These are phyloP conservation scores for Colletotrichum magnum DNA, from an alignment of 2,329 filamentous ascomycete species.

Conservation along the genomic window DNA sequence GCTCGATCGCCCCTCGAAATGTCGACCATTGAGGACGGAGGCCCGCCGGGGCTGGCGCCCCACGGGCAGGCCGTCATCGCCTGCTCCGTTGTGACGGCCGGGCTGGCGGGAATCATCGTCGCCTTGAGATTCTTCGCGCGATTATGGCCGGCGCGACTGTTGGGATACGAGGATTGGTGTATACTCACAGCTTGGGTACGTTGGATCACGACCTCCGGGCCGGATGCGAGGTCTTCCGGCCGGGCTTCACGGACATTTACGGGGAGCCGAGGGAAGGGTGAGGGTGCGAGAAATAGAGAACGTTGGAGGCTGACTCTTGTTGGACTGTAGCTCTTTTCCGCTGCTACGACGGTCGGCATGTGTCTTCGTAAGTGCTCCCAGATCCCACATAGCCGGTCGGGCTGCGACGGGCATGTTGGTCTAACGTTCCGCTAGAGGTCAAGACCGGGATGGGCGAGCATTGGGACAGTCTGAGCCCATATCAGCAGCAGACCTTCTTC, in stretches of 20 bases:
- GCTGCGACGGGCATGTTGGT: background rate
- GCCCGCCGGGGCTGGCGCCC: slow-evolving; percentile 20
- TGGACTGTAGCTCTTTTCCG: slow-evolving; percentile 16
- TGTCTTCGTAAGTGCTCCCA: slow-evolving; percentile 19
- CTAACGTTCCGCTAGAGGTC: slow-evolving; percentile 9
- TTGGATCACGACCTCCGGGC: background rate
- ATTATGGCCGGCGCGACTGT: slow-evolving; percentile 7
- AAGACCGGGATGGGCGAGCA: slow-evolving; percentile 18
- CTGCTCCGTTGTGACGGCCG: slow-evolving; percentile 6
- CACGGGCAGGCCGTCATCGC: slow-evolving; percentile 28
- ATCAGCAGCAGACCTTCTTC: slow-evolving; percentile 31
- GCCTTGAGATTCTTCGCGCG: slow-evolving; percentile 34
- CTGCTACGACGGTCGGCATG: slow-evolving; percentile 13
- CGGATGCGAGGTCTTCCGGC: too few species aligned
- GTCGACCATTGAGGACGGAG: slow-evolving; percentile 23
- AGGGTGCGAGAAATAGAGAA: too few species aligned
- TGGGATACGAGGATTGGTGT: slow-evolving; percentile 36
- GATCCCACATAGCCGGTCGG: background rate
- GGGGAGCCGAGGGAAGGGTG: too few species aligned
- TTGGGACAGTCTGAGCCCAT: background rate
- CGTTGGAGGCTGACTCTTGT: background rate
- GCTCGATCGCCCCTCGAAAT: slow-evolving; percentile 17
- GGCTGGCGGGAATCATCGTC: slow-evolving; percentile 25
- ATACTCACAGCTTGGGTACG: slow-evolving; percentile 33
- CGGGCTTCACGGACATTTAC: too few species aligned